phyloP scores from a whole-genome alignment of 202 grass and related monocot genomes.

The Hordeum pubiflorum region DNA sequence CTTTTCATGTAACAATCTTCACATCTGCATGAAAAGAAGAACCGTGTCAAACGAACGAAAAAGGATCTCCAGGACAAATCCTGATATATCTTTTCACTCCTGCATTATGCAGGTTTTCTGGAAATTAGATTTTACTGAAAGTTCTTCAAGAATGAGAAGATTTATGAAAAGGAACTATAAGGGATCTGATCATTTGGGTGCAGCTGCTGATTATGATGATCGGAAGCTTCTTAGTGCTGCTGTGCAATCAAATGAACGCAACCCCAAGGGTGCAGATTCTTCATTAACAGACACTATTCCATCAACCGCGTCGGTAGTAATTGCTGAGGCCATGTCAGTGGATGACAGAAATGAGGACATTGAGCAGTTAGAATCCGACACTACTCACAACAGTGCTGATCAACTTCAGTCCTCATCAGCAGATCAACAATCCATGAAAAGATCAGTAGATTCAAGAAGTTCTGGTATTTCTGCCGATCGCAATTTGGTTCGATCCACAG shows the following conservation, averaged over 20 bases:
- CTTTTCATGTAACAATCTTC: neutral
- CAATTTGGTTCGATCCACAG: constrained; percentile 67
- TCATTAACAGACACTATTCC: constrained; percentile 49
- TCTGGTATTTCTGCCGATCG: constrained; percentile 51
- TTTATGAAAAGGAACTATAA: constrained; percentile 96
- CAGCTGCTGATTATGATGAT: constrained; percentile 86
- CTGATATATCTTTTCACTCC: constrained; percentile 23
- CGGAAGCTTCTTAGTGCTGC: constrained; percentile 45
- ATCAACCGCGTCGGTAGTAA: constrained; percentile 68
- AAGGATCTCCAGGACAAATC: neutral
- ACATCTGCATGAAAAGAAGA: neutral
- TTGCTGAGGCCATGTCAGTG: constrained; percentile 72
- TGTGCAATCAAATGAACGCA: constrained; percentile 37
- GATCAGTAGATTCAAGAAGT: constrained; percentile 53
- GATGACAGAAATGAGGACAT: constrained; percentile 81
- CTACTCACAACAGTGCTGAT: constrained; percentile 40
- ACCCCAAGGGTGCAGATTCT: constrained; percentile 38
- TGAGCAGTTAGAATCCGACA: constrained; percentile 61
- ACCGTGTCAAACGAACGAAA: neutral
- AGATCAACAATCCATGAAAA: constrained; percentile 52
- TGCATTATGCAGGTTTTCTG: constrained; percentile 63
- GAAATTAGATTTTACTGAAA: constrained; percentile 95
- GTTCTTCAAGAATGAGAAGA: constrained; percentile 98
- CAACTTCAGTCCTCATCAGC: constrained; percentile 36
- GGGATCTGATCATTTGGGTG: constrained; percentile 88